Evolutionary conservation across 2,329 filamentous ascomycete species (phyloP), one percentile per base, ranked within the genome.

Genomic region (Epichloe brachyelytri): DNA sequence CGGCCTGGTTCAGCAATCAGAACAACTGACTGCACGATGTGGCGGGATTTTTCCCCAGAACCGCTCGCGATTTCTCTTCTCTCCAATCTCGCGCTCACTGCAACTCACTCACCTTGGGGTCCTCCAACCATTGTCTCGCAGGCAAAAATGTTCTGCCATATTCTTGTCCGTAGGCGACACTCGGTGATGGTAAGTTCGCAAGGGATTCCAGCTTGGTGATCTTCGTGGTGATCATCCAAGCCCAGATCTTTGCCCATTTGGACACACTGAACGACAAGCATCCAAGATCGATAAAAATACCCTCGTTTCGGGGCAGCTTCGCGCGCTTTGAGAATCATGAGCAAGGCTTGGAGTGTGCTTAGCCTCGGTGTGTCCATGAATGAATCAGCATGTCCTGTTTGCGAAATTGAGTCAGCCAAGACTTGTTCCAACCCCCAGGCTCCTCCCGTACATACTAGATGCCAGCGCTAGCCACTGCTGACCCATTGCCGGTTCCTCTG

Each of bases 261-360:
- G 7, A 95, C 85, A 56, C 91, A 88, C 54, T 90, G 88, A 49
- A 95, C 91, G 19, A 95, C 82, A 5, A 86, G 88, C 81, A 96
- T 95, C 91, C 93, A 97, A 0, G 93, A 97, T 38, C 91, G 83
- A 68, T 93, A 97, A 66, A 93, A 97, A 64, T 97, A 97, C 1
- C 93, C 93, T 54, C 88, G 82, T 63, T 95, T 95, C 0, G 91
- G 90, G 8, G 86, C 82, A n/a, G 87, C 86, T 66, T 97, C 91
- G 56, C 89, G 80, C 1, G 91, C 93, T 66, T 97, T 97, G 43
- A 96, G 71, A 17, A 96, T 76, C 43, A 97, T 83, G 43, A 96
- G 71, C 54, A 95, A 73, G 3, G 89, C 91, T 68, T 97, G 91
- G 10, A 97, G 82, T 0, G 93, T 97, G 67, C 88, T 96, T 45